phyloP scores from a whole-genome alignment of 352 stramenopile genomes.

The Phytophthora macrochlamydospora region DNA sequence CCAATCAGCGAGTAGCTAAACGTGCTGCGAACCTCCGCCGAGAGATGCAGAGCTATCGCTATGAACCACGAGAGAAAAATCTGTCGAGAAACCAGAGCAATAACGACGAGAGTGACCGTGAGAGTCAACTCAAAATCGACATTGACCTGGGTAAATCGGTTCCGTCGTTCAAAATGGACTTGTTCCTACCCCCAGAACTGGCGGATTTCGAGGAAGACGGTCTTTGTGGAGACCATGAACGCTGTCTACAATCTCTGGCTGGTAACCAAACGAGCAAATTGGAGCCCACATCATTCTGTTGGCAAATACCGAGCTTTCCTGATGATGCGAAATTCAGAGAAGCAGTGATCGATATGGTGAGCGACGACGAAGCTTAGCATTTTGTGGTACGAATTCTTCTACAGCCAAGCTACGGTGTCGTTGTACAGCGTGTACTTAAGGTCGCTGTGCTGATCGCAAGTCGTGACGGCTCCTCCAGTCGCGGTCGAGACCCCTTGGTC shows the following conservation, averaged over 20 bases:
- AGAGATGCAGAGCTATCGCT: conserved; percentile 33
- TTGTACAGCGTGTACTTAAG: conserved; percentile 26
- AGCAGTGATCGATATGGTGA: conserved; percentile 34
- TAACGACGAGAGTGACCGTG: conserved; percentile 28
- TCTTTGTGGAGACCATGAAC: conserved; percentile 21
- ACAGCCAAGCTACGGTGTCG: conserved; percentile 12
- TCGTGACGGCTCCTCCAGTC: conserved; percentile 14
- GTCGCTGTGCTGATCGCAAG: conserved; percentile 25
- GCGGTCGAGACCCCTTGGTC: conserved; percentile 6
- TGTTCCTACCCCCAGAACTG: conserved; percentile 45
- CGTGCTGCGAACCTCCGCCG: conserved; percentile 34
- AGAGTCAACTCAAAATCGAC: not conserved
- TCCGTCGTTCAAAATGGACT: conserved; percentile 12
- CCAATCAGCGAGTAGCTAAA: conserved; percentile 45
- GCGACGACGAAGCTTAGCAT: conserved; percentile 29
- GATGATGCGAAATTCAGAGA: conserved; percentile 15
- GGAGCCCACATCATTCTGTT: conserved; percentile 21
- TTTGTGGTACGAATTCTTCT: not conserved
- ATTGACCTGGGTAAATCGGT: not conserved
- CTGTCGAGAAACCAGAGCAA: conserved; percentile 7
- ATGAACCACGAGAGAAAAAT: conserved; percentile 16
- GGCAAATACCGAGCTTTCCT: conserved; percentile 31
- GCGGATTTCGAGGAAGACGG: conserved; percentile 72
- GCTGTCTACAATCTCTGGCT: not conserved
- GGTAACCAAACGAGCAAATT: not conserved